Evolutionary conservation across 192 early-diverging fungal species (phyloP), one percentile per base, ranked within the genome.

Genomic region (Rhizophagus sp.): DNA sequence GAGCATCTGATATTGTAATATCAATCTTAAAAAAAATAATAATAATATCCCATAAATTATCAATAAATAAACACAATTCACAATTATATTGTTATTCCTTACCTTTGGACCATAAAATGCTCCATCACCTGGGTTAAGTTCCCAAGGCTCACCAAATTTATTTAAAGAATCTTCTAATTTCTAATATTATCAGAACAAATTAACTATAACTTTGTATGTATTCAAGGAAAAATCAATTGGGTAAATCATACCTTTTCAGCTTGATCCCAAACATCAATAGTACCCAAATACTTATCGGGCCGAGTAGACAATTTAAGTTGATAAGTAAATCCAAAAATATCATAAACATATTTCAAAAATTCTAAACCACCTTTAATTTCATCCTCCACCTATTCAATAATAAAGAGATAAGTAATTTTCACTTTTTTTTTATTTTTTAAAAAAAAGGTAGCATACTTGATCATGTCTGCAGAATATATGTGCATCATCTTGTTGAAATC

Each of bases 401-500:
- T 49, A 27, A 83, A 41, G 0, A 41, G 5, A 41, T 41, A 8
- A 41, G 39, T 7, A 41, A 41, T 7, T 41, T 8, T 41, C 39
- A 41, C 5, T 41, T 41, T 41, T 41, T 39, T 41, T 41, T 41
- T 5, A 30, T 1, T 1, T 36, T 36, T 73, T 10, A 13, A 57
- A 22, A 19, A 52, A 73, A 24, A 44, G 34, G 25, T 12, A 25
- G 36, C 73, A 57, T 80, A 88, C 86, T 89, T 98, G 97, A 78
- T 95, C 95, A 24, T 92, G 84, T 25, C 89, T 88, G 87, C 97
- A 98, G 88, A 99, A 99, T 79, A 99, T 97, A 81, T 99, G 98
- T 47, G 98, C 97, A 89, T 99, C 98, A 82, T 99, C 98, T 84
- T 99, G 98, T 84, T 98, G 96, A 94, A 99, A 99, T 75, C 98